phyloP scores from a whole-genome alignment of 2,329 filamentous ascomycete species.

The Helminthosporium solani region DNA sequence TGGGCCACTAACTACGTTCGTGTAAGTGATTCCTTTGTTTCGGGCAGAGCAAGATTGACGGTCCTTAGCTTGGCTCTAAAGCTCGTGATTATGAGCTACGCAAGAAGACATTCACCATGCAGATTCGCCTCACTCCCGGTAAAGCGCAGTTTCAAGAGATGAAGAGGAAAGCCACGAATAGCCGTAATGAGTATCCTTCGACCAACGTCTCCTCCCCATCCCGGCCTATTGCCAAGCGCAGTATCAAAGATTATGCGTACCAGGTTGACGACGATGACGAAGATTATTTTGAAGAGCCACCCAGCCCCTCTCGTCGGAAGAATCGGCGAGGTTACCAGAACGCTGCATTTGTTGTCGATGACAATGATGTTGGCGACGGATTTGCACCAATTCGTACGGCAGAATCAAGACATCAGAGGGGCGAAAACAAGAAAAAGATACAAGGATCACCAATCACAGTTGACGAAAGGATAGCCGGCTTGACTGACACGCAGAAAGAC shows the following conservation, averaged over 20 bases:
- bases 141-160: constrained; percentile 33
- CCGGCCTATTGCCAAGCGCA: constrained; percentile 47
- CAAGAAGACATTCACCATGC: constrained; percentile 49
- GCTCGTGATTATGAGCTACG: constrained; percentile 47
- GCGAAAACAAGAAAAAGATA: constrained; percentile 37
- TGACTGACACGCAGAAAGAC: constrained; percentile 62
- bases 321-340: constrained; percentile 38
- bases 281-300: constrained; percentile 24
- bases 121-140: constrained; percentile 53
- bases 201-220: constrained; percentile 68
- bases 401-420: constrained; percentile 36
- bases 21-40: constrained; percentile 47
- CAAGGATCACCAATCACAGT: constrained; percentile 61
- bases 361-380: constrained; percentile 44
- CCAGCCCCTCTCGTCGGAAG: constrained; percentile 18
- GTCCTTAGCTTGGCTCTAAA: constrained; percentile 45
- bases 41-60: constrained; percentile 13
- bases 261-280: constrained; percentile 29
- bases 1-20: constrained; percentile 75
- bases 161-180: constrained; percentile 28
- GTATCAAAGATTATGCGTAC: constrained; percentile 31
- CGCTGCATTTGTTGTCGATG: constrained; percentile 40
- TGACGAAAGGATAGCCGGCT: constrained; percentile 54
- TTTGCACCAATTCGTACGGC: constrained; percentile 47
- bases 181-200: constrained; percentile 56